Percentiles rank a stretch among this genome's conserved stretches.
Evolutionary conservation across 116 monocot species (phyloP).

Genomic region (Trichopus zeylanicus): DNA sequence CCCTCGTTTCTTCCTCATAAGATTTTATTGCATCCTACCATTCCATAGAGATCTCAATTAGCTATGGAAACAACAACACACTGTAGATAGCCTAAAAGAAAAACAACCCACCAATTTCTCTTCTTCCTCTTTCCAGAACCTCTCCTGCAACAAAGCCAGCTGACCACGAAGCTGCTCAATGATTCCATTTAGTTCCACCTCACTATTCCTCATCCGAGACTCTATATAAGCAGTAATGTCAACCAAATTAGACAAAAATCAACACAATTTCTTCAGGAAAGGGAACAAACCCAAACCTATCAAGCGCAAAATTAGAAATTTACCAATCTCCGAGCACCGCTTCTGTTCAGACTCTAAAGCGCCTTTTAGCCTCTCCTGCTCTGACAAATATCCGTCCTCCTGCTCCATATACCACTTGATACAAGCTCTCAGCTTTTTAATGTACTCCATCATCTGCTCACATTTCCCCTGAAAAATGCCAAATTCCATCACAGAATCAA

Average conservation of each 20-base stretch:
- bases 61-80: not conserved
- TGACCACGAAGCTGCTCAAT: slow-evolving; percentile 23
- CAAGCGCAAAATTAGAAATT: slow-evolving; percentile 3
- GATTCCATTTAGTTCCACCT: slow-evolving; percentile 27
- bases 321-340: slow-evolving; percentile 57
- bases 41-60: not conserved
- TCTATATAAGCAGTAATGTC: slow-evolving; percentile 24
- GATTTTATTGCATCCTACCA: slow-evolving; percentile 43
- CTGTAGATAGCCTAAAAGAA: not conserved
- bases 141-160: slow-evolving; percentile 28
- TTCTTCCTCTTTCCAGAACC: slow-evolving; percentile 45
- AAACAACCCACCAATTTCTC: slow-evolving; percentile 52
- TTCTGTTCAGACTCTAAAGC: slow-evolving; percentile 31
- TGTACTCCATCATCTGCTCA: slow-evolving; percentile 69
- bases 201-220: slow-evolving; percentile 23
- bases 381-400: slow-evolving; percentile 42
- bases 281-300: not conserved
- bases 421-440: slow-evolving; percentile 67
- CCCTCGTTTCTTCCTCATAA: slow-evolving; percentile 43
- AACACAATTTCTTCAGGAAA: not conserved
- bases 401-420: slow-evolving; percentile 51
- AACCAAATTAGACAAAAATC: not conserved
- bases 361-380: slow-evolving; percentile 32
- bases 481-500: not conserved
- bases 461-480: slow-evolving; percentile 50